These are phyloP conservation scores for Sicyos baderoa DNA, from an alignment of 306 rosid species.

Conservation along the genomic window DNA sequence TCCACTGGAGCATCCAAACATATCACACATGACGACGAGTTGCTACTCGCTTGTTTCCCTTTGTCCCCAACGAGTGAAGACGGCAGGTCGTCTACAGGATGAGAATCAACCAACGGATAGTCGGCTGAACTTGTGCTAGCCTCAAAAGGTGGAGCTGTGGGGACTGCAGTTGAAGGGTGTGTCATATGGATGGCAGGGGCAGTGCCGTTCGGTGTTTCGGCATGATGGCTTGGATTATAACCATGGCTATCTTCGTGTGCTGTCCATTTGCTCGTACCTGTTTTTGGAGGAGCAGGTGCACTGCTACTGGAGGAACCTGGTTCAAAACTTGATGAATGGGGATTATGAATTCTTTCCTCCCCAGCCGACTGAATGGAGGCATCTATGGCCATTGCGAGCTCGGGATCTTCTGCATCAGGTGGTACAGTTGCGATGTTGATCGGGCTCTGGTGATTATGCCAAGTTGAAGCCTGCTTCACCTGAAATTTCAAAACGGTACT, in stretches of 20 bases:
- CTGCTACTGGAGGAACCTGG: conserved; percentile 53
- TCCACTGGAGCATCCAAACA: conserved; percentile 93
- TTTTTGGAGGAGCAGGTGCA: conserved; percentile 22
- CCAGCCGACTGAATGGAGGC: conserved; percentile 62
- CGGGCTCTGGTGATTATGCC: conserved; percentile 38
- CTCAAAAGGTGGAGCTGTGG: conserved; percentile 62
- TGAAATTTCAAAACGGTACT: conserved; percentile 28
- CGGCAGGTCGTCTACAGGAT: conserved; percentile 32
- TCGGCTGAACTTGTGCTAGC: conserved; percentile 36
- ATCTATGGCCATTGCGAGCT: conserved; percentile 51
- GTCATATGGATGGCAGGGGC: conserved; percentile 20
- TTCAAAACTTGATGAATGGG: conserved; percentile 33
- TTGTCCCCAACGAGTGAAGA: conserved; percentile 31
- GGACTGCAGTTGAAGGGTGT: conserved; percentile 25
- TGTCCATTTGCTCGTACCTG: conserved; percentile 23
- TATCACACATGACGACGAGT: conserved; percentile 63
- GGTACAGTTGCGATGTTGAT: conserved; percentile 59
- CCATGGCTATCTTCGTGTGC: conserved; percentile 29
- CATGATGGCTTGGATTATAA: conserved; percentile 25
- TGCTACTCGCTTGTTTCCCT: conserved; percentile 28
- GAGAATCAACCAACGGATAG: conserved; percentile 64
- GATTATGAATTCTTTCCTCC: conserved; percentile 40
- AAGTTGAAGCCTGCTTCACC: conserved; percentile 44
- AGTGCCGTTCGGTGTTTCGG: conserved; percentile 11
- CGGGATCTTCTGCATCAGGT: conserved; percentile 56